Evolutionary conservation across 768 basidiomycete genomes (phyloP).

Genomic region (Mycena capillaripes): DNA sequence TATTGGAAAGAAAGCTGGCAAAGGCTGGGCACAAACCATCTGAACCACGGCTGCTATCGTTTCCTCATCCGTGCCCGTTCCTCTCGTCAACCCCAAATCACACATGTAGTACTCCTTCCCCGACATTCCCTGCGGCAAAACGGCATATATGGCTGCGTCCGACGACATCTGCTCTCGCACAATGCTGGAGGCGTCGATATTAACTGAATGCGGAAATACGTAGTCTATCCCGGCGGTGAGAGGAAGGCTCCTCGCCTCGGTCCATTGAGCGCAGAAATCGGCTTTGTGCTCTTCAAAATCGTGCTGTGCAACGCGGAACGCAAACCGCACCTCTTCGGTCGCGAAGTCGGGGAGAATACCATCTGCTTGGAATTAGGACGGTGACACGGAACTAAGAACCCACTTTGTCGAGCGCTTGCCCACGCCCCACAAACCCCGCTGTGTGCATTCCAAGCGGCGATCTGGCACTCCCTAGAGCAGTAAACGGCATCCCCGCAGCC

Average conservation of each 20-base stretch:
- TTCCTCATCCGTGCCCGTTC: background rate
- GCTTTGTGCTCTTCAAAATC: constrained; percentile 28
- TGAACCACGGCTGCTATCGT: constrained; percentile 18
- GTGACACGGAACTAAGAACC: background rate
- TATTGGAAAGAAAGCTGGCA: constrained; percentile 20
- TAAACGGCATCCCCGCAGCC: constrained; percentile 13
- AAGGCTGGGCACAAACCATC: constrained; percentile 20
- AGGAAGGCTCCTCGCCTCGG: constrained; percentile 10
- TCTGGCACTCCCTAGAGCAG: constrained; percentile 23
- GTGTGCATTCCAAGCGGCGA: constrained; percentile 3
- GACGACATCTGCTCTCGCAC: constrained; percentile 1
- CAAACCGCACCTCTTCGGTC: constrained; percentile 15
- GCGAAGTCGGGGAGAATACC: constrained; percentile 3
- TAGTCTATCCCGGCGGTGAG: constrained; percentile 29
- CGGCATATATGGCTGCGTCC: constrained; percentile 14
- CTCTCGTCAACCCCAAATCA: constrained; percentile 21
- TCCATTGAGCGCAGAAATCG: constrained; percentile 7
- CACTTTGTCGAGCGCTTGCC: background rate
- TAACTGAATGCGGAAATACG: constrained; percentile 4
- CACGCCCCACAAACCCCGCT: background rate
- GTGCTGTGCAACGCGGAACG: constrained; percentile 18
- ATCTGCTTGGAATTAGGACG: background rate
- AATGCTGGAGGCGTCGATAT: background rate
- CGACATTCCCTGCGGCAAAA: constrained; percentile 1
- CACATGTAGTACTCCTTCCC: constrained; percentile 28